Evolutionary conservation across 352 stramenopile genomes (phyloP), one percentile per base, ranked within the genome.

Genomic region (Globisporangium cystogenes): DNA sequence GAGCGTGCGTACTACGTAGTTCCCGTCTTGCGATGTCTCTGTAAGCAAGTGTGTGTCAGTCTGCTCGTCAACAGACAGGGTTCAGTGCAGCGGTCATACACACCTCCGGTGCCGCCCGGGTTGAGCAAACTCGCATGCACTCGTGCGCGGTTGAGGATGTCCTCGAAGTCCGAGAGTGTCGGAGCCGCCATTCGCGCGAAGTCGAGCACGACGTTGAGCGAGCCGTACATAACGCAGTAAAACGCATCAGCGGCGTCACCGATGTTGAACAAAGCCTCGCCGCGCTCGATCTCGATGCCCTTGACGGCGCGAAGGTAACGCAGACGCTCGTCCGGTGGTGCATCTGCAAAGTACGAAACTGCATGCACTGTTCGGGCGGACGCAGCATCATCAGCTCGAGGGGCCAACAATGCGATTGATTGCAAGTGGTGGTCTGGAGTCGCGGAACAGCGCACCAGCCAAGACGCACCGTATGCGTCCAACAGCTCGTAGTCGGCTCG

Each of bases 141-240:
- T 21, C 74, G 74, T 20, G 74, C 73, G 16, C 80, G 76, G 49
- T 71, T 88, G 49, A 87, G 67, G 27, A 90, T 86, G 31, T 88
- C 75, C 48, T 87, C 77, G 29, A 90, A 85, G 45, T 87, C 75
- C 43, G 79, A 78, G 20, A 87, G 48, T 3, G 79, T 87, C n/a
- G 76, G 71, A 8, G 72, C 67, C 29, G 76, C 55, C 57, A 86
- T 81, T 37, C 73, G 76, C n/a, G 75, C 65, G 51, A 90, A 79
- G 60, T 90, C 77, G 48, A 90, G 72, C 14, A 90, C 75, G 39
- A 88, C 75, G 48, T 80, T 87, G 53, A 88, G 65, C 2, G 80
- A 74, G 31, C 80, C 80, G 51, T 81, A 88, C 65, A 88, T 84
- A 60, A 88, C 72, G 50, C 76, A 87, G 48, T 87, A 90, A 50